These are phyloP conservation scores for Elaeis guineensis DNA, from an alignment of 176 grass and related monocot species.

Conservation along the genomic window DNA sequence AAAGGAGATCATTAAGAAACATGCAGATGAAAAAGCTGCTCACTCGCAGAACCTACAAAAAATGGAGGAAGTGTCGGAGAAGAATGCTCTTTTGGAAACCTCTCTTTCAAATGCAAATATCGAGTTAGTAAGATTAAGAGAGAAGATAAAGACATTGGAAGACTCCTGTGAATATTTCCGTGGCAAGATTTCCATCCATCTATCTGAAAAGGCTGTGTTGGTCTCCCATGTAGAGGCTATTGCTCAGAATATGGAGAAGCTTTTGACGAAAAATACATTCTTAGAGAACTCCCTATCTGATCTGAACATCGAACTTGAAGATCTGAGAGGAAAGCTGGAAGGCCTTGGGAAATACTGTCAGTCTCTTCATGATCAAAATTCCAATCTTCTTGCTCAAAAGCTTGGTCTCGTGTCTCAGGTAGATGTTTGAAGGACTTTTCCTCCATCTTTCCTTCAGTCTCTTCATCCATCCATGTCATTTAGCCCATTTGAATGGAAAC, in stretches of 20 bases:
- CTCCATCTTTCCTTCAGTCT: too few relatives aligned
- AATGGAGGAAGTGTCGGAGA: constrained; percentile 60
- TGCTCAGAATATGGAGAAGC: constrained; percentile 66
- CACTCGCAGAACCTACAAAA: constrained; percentile 73
- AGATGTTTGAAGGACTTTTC: background rate
- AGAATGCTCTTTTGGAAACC: constrained; percentile 53
- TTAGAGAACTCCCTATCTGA: constrained; percentile 77
- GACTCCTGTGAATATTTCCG: constrained; percentile 51
- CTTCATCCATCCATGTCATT: too few relatives aligned
- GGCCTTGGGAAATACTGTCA: constrained; percentile 45
- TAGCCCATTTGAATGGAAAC: too few relatives aligned
- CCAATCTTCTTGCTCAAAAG: constrained; percentile 59
- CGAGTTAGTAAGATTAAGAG: constrained; percentile 47
- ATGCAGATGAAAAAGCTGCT: constrained; percentile 42
- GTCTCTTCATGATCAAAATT: constrained; percentile 51
- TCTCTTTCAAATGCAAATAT: constrained; percentile 51
- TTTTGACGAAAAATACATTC: constrained; percentile 57
- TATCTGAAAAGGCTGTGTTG: constrained; percentile 47
- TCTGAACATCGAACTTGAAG: constrained; percentile 53
- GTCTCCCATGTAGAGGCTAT: constrained; percentile 44
- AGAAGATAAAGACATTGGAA: constrained; percentile 46
- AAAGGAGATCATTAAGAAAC: constrained; percentile 71
- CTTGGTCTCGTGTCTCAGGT: constrained; percentile 60
- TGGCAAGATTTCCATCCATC: constrained; percentile 37
- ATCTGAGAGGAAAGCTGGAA: constrained; percentile 51